phyloP scores from a whole-genome alignment of 352 stramenopile species.

The Phytophthora uliginosa region DNA sequence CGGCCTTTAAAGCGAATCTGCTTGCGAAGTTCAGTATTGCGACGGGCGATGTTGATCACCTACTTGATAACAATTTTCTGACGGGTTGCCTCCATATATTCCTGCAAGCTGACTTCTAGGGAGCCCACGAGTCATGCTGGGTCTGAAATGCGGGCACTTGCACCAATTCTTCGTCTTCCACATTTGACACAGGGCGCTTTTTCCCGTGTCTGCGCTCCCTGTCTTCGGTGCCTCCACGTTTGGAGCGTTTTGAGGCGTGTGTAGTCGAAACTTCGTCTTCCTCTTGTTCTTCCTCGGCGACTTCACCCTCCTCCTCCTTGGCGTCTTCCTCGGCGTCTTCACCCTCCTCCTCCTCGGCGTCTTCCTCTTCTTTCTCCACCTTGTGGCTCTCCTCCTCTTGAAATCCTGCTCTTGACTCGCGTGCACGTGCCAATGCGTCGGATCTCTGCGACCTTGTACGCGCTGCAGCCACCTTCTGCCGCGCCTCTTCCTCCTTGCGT shows the following conservation, averaged over 20 bases:
- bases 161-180: too few species aligned
- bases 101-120: not conserved
- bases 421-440: not conserved
- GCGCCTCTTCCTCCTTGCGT: not conserved
- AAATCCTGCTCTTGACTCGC: not conserved
- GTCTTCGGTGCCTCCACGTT: too few species aligned
- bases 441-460: not conserved
- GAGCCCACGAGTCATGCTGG: not conserved
- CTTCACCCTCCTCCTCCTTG: not conserved
- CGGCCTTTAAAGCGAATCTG: not conserved
- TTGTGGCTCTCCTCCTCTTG: not conserved
- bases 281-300: not conserved
- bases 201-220: not conserved
- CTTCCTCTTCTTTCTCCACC: too few species aligned
- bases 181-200: too few species aligned
- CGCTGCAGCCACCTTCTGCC: not conserved
- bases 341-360: too few species aligned
- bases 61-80: constrained; percentile 8
- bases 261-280: not conserved
- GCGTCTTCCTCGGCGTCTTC: too few species aligned
- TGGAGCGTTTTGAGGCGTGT: too few species aligned
- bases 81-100: not conserved
- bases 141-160: too few species aligned
- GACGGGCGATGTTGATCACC: not conserved
- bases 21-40: constrained; percentile 3